Conservation (phyloP, 2,329 filamentous ascomycete species). For the Scytalidium lignicola region DNA sequence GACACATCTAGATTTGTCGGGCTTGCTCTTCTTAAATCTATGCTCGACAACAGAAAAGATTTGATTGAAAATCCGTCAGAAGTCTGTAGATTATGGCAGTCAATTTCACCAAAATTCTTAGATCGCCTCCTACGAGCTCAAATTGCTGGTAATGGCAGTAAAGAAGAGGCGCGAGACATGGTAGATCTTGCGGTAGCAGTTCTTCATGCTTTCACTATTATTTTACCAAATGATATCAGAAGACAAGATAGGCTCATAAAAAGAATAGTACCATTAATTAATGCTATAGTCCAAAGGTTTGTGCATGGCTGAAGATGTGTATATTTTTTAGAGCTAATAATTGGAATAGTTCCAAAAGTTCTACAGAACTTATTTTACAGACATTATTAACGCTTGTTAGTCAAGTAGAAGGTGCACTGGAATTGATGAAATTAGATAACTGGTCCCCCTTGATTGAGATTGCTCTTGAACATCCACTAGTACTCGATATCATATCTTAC, state of each 20-base stretch:
- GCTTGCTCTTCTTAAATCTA: constrained; percentile 59
- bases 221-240: constrained; percentile 46
- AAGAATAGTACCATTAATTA: constrained; percentile 49
- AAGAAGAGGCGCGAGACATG: constrained; percentile 51
- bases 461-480: constrained; percentile 47
- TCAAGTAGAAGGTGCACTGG: constrained; percentile 42
- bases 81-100: constrained; percentile 51
- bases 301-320: constrained; percentile 6
- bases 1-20: constrained; percentile 67
- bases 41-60: constrained; percentile 55
- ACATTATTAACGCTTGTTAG: constrained; percentile 52
- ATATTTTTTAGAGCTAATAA: not conserved
- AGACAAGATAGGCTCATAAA: constrained; percentile 42
- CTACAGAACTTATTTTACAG: constrained; percentile 48
- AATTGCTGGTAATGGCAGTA: constrained; percentile 29
- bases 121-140: constrained; percentile 57
- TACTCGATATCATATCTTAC: constrained; percentile 50
- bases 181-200: constrained; percentile 58
- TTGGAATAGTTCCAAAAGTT: constrained; percentile 37
- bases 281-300: constrained; percentile 50
- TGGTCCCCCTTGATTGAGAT: constrained; percentile 51
- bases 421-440: constrained; percentile 45
- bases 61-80: constrained; percentile 42
- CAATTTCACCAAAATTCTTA: constrained; percentile 57
- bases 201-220: constrained; percentile 53